These are phyloP conservation scores for Xylariaceae sp. DNA, from an alignment of 2,329 filamentous ascomycete species.

Conservation along the genomic window DNA sequence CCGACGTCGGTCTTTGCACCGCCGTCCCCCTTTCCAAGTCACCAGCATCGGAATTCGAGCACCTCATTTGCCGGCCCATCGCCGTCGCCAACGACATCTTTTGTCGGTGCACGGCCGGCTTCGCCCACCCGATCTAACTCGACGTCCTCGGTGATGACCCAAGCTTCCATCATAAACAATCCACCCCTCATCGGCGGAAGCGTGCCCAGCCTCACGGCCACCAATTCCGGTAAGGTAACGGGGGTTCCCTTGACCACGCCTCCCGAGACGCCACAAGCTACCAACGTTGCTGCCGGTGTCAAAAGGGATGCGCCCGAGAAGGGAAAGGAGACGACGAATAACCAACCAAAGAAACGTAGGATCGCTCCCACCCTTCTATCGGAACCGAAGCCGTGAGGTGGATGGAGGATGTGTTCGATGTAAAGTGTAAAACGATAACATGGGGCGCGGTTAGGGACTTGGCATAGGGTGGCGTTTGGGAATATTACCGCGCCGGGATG, in stretches of 20 bases:
- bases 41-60: conserved; percentile 55
- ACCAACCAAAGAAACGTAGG: conserved; percentile 61
- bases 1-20: conserved; percentile 61
- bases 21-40: conserved; percentile 54
- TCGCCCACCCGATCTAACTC: conserved; percentile 85
- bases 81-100: conserved; percentile 53
- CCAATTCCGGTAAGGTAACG: conserved; percentile 60
- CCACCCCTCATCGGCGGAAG: conserved; percentile 74
- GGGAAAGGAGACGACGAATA: conserved; percentile 49
- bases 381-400: conserved; percentile 16
- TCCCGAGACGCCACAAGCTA: conserved; percentile 75
- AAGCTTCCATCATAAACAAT: conserved; percentile 64
- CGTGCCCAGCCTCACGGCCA: conserved; percentile 70
- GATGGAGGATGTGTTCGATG: not conserved
- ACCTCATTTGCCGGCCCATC: conserved; percentile 57
- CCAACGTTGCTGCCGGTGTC: conserved; percentile 44
- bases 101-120: conserved; percentile 62
- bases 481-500: not conserved
- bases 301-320: conserved; percentile 57
- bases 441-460: conserved; percentile 1
- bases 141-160: conserved; percentile 72
- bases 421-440: conserved; percentile 1
- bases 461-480: conserved; percentile 19
- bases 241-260: conserved; percentile 79
- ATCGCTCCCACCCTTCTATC: conserved; percentile 63